These are phyloP conservation scores for Fusarium odoratissimum DNA, from an alignment of 2,329 filamentous ascomycete genomes.

Conservation along the genomic window DNA sequence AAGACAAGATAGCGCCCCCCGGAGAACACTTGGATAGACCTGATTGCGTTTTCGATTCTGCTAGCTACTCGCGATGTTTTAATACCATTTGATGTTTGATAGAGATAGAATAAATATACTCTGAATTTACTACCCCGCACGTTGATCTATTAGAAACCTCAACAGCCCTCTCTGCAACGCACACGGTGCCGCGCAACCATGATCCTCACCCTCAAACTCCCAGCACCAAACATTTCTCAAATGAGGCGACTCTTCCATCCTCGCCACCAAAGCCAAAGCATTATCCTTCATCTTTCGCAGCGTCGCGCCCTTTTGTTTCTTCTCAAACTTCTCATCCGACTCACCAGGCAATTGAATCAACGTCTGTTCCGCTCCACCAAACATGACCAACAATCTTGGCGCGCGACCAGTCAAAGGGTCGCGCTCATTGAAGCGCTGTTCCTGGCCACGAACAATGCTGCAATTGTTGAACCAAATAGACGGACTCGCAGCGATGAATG, in stretches of 20 bases:
- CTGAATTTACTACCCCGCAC: neutral
- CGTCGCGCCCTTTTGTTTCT: conserved; percentile 30
- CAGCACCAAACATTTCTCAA: conserved; percentile 37
- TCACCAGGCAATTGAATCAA: conserved; percentile 45
- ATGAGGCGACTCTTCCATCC: conserved; percentile 32
- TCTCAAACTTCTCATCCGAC: conserved; percentile 46
- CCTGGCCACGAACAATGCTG: conserved; percentile 51
- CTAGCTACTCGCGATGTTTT: neutral
- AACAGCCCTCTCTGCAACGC: conserved; percentile 37
- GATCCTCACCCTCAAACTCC: conserved; percentile 46
- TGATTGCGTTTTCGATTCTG: neutral
- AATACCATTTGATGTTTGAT: neutral
- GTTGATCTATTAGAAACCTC: conserved; percentile 35
- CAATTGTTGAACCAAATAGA: conserved; percentile 60
- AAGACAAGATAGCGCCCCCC: neutral
- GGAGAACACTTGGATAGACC: neutral
- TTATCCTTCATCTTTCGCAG: conserved; percentile 40
- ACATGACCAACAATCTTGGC: conserved; percentile 50
- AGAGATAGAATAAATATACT: neutral
- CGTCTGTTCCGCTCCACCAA: conserved; percentile 48
- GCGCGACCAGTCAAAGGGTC: conserved; percentile 9
- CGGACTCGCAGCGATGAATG: conserved; percentile 59
- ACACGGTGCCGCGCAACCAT: conserved; percentile 37
- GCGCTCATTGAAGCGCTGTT: conserved; percentile 39
- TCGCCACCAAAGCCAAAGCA: conserved; percentile 35